Conservation (phyloP, 2,329 filamentous ascomycete genomes). For the Botrytis sinoallii region DNA sequence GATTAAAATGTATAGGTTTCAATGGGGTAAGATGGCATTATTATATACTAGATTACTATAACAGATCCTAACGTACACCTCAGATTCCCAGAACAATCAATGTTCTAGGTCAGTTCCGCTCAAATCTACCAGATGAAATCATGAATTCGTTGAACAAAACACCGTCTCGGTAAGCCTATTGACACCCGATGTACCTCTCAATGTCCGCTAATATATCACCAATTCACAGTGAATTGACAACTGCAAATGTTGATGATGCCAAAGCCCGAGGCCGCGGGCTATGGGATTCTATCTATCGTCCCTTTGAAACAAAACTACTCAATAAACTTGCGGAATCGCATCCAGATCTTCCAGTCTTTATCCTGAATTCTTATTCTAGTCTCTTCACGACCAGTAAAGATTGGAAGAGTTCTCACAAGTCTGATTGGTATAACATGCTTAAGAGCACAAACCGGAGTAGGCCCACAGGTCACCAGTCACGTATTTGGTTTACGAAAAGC, state of each 20-base stretch:
- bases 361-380: conserved; percentile 71
- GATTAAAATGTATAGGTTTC: conserved; percentile 75
- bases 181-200: neutral
- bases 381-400: conserved; percentile 49
- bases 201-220: neutral
- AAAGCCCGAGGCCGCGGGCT: conserved; percentile 59
- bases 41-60: neutral
- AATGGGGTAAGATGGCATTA: conserved; percentile 50
- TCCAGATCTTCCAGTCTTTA: conserved; percentile 78
- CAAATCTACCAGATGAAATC: conserved; percentile 57
- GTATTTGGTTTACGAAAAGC: conserved; percentile 78
- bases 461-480: conserved; percentile 77
- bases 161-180: conserved; percentile 46
- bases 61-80: neutral
- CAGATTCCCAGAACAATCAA: conserved; percentile 78
- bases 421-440: conserved; percentile 72
- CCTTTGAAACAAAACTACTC: conserved; percentile 69
- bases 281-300: conserved; percentile 75
- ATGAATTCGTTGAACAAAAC: conserved; percentile 51
- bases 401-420: conserved; percentile 69
- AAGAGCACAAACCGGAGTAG: conserved; percentile 76
- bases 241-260: conserved; percentile 52
- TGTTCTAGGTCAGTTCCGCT: conserved; percentile 69
- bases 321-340: conserved; percentile 71
- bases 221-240: conserved; percentile 24